phyloP scores from a whole-genome alignment of 805 yeast species.

The Candida nemodendra region DNA sequence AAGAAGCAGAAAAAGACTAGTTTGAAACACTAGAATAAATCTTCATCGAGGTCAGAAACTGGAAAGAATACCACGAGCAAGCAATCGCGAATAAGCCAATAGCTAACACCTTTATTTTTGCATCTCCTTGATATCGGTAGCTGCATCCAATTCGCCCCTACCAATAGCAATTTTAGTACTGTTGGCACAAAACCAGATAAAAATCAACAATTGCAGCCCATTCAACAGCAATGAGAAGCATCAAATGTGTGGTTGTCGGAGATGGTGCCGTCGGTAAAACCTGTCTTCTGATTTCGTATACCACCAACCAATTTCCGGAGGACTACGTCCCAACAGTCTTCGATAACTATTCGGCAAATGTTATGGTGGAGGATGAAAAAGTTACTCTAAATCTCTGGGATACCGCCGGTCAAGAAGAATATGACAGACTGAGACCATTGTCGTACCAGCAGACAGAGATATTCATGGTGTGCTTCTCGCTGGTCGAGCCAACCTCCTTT shows the following conservation, averaged over 20 bases:
- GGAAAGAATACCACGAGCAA: too few species aligned
- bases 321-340: slow-evolving; percentile 95
- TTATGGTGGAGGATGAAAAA: slow-evolving; percentile 77
- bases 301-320: slow-evolving; percentile 89
- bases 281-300: slow-evolving; percentile 81
- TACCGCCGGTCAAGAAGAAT: slow-evolving; percentile 94
- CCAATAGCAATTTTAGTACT: too few species aligned
- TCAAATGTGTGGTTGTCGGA: slow-evolving; percentile 91
- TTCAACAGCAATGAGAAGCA: slow-evolving; percentile 34
- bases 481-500: slow-evolving; percentile 77
- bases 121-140: too few species aligned
- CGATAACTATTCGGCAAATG: slow-evolving; percentile 86
- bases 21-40: too few species aligned
- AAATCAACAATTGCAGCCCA: too few species aligned
- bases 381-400: slow-evolving; percentile 90
- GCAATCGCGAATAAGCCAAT: too few species aligned
- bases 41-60: too few species aligned
- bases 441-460: slow-evolving; percentile 92
- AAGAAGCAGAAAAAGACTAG: too few species aligned
- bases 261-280: slow-evolving; percentile 97
- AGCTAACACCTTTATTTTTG: too few species aligned
- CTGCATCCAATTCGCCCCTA: too few species aligned
- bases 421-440: slow-evolving; percentile 83
- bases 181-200: too few species aligned
- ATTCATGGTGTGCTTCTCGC: slow-evolving; percentile 81